Evolutionary conservation across 2,329 filamentous ascomycete genomes (phyloP), one percentile per base, ranked within the genome.

Genomic region (Peltaster fructicola): DNA sequence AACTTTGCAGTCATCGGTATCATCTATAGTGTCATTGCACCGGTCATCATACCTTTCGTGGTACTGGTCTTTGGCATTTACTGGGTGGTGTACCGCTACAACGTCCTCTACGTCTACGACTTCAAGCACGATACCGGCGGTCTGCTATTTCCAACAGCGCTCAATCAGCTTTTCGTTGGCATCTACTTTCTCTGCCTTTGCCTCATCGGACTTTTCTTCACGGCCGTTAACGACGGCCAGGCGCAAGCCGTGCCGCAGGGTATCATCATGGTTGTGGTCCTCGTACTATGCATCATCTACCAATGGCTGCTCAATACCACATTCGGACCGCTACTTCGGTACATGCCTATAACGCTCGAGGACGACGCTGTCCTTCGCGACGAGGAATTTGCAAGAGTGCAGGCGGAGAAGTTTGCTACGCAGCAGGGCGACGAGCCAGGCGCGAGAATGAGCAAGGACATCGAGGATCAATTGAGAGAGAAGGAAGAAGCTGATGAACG

Each of bases 61-160:
- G 71, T 92, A 40, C 70, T 95, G 47, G 93, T 85, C 0, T 95
- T 95, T 48, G 65, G 68, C 22, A 59, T 98, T 0, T 73, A 95
- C 35, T 98, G 84, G 84, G 62, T 93, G 21, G 85, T 88, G 1
- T 82, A 95, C 48, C 71, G 85, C n/a, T 95, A 95, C 53, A 85
- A 85, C 38, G 90, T 91, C 57, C 65, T 98, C 11, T 98, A 93
- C 42, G 84, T 98, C 31, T 90, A 73, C 14, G 77, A 82, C 25
- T 90, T 91, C 49, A 69, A 73, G 36, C 71, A 76, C 31, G 88
- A 98, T 51, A 98, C 85, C 0, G 88, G 88, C 19, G 88, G 88
- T 20, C 64, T 95, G 2, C 57, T 95, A 25, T 98, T 92, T 41
- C 88, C 88, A 0, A 68, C 74, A 17, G 88, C 88, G 1, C 78